Percentiles rank a stretch among this genome's conserved stretches.
Evolutionary conservation across 1,139 yeast species (phyloP).

Genomic region (Nematodospora anomalae): DNA sequence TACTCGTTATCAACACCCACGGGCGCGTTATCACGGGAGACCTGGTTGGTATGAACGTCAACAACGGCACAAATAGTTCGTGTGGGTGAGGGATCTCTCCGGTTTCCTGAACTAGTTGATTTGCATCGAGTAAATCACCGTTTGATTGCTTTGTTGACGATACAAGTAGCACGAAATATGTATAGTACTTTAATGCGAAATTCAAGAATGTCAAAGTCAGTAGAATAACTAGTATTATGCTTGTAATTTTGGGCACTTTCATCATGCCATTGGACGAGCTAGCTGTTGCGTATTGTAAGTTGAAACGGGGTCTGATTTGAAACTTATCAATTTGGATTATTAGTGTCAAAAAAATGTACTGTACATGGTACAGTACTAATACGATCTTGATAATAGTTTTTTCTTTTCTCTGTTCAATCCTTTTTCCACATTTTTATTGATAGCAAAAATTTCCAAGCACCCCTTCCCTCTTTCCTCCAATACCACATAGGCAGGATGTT

Average conservation of each 20-base stretch:
- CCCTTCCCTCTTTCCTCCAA: no score
- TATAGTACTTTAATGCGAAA: conserved; percentile 30
- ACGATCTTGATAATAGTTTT: no score
- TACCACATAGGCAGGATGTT: no score
- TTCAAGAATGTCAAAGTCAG: conserved; percentile 29
- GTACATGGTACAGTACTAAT: no score
- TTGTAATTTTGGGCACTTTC: conserved; percentile 40
- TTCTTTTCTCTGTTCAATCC: no score
- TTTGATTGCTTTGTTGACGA: conserved; percentile 25
- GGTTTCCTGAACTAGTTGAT: conserved; percentile 32
- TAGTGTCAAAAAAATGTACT: no score
- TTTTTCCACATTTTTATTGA: no score
- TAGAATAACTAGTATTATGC: conserved; percentile 35
- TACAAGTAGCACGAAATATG: conserved; percentile 33
- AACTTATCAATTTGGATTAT: no score
- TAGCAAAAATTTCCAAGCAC: no score
- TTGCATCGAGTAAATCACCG: conserved; percentile 17
- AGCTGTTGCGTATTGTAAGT: no score
- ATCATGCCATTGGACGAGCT: conserved; percentile 16
- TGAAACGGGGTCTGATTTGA: no score
- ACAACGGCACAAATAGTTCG: conserved; percentile 40
- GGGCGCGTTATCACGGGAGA: conserved; percentile 39
- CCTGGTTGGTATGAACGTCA: conserved; percentile 40
- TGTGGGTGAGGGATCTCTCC: conserved; percentile 44
- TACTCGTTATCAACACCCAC: conserved; percentile 39